Evolutionary conservation across 2,329 filamentous ascomycete genomes (phyloP).

Genomic region (Diaporthe amygdali): DNA sequence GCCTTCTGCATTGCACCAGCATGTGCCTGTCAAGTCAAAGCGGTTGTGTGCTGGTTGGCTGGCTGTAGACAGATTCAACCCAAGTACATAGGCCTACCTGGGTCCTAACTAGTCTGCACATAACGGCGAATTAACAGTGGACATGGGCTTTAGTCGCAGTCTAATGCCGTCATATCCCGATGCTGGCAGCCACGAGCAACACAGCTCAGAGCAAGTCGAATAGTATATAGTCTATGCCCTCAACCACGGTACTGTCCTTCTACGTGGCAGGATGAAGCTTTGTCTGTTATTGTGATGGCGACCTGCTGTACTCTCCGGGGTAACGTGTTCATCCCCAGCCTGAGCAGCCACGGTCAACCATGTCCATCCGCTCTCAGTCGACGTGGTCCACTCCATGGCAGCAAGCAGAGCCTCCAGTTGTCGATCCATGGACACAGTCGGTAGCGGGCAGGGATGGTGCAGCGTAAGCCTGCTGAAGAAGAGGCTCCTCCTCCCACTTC

Average conservation of each 20-base stretch:
- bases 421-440: neutral
- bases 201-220: neutral
- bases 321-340: neutral
- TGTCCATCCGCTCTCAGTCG: neutral
- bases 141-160: neutral
- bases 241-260: neutral
- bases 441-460: neutral
- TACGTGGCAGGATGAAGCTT: neutral
- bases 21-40: neutral
- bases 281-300: neutral
- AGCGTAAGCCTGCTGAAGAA: neutral
- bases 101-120: neutral
- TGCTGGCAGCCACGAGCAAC: neutral
- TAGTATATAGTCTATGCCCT: neutral
- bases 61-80: neutral
- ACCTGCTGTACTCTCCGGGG: neutral
- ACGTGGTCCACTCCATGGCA: neutral
- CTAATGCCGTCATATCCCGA: constrained; percentile 11
- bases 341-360: neutral
- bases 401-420: neutral
- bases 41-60: neutral
- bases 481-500: neutral
- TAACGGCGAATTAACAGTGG: neutral
- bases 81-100: neutral
- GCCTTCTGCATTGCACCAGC: neutral